These are phyloP conservation scores for Sporothrix pallida DNA, from an alignment of 2,329 filamentous ascomycete species.

Conservation along the genomic window DNA sequence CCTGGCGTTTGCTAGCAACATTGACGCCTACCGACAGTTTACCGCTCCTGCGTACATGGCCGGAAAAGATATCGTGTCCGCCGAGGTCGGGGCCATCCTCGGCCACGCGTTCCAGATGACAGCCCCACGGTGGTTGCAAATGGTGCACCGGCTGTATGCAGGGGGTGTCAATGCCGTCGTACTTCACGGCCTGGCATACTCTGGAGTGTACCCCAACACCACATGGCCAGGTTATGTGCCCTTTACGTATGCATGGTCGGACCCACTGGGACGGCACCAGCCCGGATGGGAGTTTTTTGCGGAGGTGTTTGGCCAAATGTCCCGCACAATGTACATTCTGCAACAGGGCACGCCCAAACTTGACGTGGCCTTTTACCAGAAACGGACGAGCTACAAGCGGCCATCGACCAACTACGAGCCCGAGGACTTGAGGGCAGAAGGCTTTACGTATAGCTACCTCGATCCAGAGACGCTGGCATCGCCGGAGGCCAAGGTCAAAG, in stretches of 20 bases:
- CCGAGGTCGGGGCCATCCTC: constrained; percentile 7
- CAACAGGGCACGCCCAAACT: neutral
- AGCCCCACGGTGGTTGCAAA: neutral
- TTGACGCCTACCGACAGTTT: constrained; percentile 23
- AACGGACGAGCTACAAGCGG: neutral
- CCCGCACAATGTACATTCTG: neutral
- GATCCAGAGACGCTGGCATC: constrained; percentile 15
- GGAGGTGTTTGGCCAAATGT: neutral
- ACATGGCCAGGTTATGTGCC: neutral
- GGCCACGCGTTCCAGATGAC: constrained; percentile 18
- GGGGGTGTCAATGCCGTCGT: constrained; percentile 17
- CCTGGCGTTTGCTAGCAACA: constrained; percentile 13
- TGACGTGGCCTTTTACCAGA: constrained; percentile 23
- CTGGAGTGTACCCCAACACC: constrained; percentile 9
- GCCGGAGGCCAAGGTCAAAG: neutral
- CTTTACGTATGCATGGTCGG: constrained; percentile 23
- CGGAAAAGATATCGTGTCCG: neutral
- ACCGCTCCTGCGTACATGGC: neutral
- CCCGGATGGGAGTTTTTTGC: constrained; percentile 5
- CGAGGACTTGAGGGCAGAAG: neutral
- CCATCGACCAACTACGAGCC: neutral
- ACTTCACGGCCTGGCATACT: constrained; percentile 9
- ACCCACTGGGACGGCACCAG: constrained; percentile 18
- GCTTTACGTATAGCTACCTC: constrained; percentile 14
- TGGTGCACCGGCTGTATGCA: constrained; percentile 3